Percentiles rank a stretch among this genome's conserved stretches.
These are phyloP conservation scores for Jasminum sambac DNA, from an alignment of 257 asterid species.

Conservation along the genomic window DNA sequence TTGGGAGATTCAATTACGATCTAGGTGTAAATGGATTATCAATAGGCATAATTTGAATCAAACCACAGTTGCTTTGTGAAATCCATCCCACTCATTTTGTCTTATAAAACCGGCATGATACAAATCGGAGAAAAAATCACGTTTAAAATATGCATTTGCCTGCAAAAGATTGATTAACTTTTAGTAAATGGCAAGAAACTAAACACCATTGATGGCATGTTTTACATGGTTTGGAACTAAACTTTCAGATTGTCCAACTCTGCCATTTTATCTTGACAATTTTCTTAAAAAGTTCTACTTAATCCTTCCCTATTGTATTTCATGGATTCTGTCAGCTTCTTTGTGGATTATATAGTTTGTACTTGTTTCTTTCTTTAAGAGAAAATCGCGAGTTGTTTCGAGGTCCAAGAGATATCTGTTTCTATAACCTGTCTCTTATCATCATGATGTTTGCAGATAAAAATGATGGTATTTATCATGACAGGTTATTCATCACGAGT, in stretches of 20 bases:
- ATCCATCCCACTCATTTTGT: neutral
- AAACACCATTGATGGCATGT: neutral
- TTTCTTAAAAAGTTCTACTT: neutral
- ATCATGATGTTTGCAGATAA: too few species aligned
- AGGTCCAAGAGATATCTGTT: neutral
- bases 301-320: neutral
- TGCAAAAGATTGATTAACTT: neutral
- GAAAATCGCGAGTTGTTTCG: neutral
- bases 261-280: neutral
- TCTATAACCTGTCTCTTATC: neutral
- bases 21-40: neutral
- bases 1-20: neutral
- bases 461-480: too few species aligned
- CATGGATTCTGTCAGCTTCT: neutral
- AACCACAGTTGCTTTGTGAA: neutral
- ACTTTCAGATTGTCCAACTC: neutral
- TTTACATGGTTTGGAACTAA: neutral
- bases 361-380: neutral
- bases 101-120: neutral
- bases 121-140: too few species aligned
- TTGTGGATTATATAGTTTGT: neutral
- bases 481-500: too few species aligned
- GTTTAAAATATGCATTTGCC: too few species aligned
- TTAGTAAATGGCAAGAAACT: neutral
- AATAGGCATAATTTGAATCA: neutral